Conservation (phyloP, 768 basidiomycete species). For the Pholiota microspora region DNA sequence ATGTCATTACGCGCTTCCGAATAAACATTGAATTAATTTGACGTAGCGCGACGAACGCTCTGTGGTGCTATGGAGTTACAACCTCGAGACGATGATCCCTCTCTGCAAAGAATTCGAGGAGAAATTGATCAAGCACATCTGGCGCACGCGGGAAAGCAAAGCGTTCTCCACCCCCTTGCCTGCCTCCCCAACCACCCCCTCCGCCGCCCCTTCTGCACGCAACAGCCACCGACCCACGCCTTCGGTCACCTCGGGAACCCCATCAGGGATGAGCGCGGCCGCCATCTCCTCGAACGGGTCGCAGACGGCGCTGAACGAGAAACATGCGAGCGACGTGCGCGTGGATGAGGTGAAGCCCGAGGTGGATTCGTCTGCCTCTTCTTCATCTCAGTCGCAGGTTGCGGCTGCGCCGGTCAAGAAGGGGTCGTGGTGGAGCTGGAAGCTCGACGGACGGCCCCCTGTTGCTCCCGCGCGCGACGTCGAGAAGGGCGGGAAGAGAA, state of each 20-base stretch:
- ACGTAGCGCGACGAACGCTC: constrained; percentile 67
- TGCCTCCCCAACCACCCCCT: too few relatives aligned
- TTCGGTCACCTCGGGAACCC: constrained; percentile 12
- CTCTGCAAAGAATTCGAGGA: constrained; percentile 72
- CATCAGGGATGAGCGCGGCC: constrained; percentile 10
- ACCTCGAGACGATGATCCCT: constrained; percentile 65
- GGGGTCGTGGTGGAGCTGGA: constrained; percentile 48
- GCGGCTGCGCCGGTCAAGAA: constrained; percentile 21
- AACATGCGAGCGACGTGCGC: constrained; percentile 15
- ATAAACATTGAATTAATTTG: too few relatives aligned
- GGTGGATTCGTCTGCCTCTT: constrained; percentile 12
- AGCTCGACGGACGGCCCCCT: constrained; percentile 32
- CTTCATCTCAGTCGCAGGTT: background rate
- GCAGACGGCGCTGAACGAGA: constrained; percentile 35
- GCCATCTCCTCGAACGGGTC: constrained; percentile 20
- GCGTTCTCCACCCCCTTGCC: constrained; percentile 9
- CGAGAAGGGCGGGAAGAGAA: constrained; percentile 37
- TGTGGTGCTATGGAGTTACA: constrained; percentile 82
- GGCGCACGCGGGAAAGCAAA: constrained; percentile 44
- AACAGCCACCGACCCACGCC: constrained; percentile 13
- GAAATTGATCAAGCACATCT: constrained; percentile 79
- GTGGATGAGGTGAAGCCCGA: constrained; percentile 20
- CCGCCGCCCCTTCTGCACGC: too few relatives aligned
- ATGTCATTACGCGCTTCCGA: too few relatives aligned
- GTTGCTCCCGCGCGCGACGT: constrained; percentile 25